Conservation (phyloP, 1,139 yeast species). For the Scheffersomyces titani region DNA sequence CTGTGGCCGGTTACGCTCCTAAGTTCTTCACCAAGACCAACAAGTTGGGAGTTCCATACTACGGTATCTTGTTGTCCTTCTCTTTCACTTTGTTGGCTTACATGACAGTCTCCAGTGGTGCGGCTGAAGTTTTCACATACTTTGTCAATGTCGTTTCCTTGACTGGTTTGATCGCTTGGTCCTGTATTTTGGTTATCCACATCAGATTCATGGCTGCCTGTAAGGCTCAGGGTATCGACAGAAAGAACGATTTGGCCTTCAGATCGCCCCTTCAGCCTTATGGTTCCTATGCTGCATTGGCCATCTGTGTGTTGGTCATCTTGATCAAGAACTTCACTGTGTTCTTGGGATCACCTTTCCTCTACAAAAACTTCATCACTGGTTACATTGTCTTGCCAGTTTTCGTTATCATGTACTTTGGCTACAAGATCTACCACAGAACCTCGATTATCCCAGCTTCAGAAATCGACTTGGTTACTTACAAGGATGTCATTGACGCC, state of each 20-base stretch:
- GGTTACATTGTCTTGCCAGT: conserved; percentile 80
- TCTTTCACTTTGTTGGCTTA: conserved; percentile 30
- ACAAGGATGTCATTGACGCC: conserved; percentile 65
- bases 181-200: conserved; percentile 47
- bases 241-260: conserved; percentile 51
- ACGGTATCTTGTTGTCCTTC: conserved; percentile 37
- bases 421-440: conserved; percentile 58
- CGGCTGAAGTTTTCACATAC: conserved; percentile 25
- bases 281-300: conserved; percentile 59
- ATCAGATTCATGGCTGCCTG: conserved; percentile 65
- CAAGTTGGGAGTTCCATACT: conserved; percentile 64
- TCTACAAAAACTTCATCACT: conserved; percentile 66
- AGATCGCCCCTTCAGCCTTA: conserved; percentile 68
- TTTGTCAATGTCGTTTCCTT: conserved; percentile 29
- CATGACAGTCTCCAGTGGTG: conserved; percentile 24
- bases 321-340: conserved; percentile 75
- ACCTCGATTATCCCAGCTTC: conserved; percentile 52
- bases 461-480: conserved; percentile 66
- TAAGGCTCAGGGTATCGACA: conserved; percentile 58
- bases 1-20: conserved; percentile 48
- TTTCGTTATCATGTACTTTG: conserved; percentile 53
- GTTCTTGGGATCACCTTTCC: conserved; percentile 55
- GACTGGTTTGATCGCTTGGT: conserved; percentile 32
- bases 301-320: conserved; percentile 56
- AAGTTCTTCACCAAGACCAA: conserved; percentile 55